Conservation (phyloP, 2,329 filamentous ascomycete species). For the Penicillium frequentans region DNA sequence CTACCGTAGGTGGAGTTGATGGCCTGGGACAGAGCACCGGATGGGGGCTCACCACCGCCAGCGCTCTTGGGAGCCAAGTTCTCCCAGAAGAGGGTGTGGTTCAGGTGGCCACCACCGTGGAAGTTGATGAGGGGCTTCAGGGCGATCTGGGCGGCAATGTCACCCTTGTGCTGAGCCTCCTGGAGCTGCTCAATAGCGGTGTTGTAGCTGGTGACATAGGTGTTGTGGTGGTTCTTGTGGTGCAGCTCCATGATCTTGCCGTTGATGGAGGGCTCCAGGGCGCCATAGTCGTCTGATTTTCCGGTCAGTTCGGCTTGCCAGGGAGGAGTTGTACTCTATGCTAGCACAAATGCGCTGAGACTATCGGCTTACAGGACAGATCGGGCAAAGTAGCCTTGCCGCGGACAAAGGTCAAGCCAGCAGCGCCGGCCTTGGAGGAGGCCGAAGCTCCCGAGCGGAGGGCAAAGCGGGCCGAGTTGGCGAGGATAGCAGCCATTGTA, state of each 20-base stretch:
- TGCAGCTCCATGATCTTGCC: slow-evolving; percentile 96
- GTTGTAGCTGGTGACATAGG: slow-evolving; percentile 90
- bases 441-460: slow-evolving; percentile 63
- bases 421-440: slow-evolving; percentile 59
- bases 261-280: slow-evolving; percentile 80
- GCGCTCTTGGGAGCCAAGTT: slow-evolving; percentile 63
- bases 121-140: slow-evolving; percentile 64
- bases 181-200: slow-evolving; percentile 70
- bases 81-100: slow-evolving; percentile 68
- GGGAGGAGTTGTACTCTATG: neutral
- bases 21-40: slow-evolving; percentile 56
- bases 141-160: slow-evolving; percentile 59
- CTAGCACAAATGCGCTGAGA: neutral
- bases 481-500: slow-evolving; percentile 75
- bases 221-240: slow-evolving; percentile 92
- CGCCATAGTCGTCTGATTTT: slow-evolving; percentile 78
- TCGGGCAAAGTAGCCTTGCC: slow-evolving; percentile 93
- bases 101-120: slow-evolving; percentile 64
- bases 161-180: slow-evolving; percentile 55
- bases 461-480: slow-evolving; percentile 69
- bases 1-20: slow-evolving; percentile 62
- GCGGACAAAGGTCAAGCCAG: slow-evolving; percentile 74
- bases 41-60: slow-evolving; percentile 64
- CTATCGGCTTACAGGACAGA: slow-evolving; percentile 64
- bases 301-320: neutral